Base-by-base conservation (phyloP, 164 flowering plant genomes). In the Chloranthus sessilifolius region DNA sequence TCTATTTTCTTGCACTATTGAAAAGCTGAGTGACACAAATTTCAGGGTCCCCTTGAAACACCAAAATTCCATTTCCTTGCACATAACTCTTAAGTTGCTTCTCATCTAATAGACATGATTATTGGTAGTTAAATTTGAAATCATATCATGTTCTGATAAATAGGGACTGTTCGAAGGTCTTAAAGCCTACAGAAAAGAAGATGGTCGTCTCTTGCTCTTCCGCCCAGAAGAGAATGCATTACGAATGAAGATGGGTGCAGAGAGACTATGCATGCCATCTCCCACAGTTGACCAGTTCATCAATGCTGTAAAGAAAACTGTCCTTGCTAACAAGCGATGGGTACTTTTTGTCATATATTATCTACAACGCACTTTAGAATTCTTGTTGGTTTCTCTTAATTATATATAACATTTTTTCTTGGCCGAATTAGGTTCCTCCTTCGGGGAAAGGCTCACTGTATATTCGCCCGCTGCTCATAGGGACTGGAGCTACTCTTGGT, bases 111-210 rank as follows among this genome's bases (percentile, higher is more conserved):
- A n/a, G n/a, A n/a, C n/a, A n/a, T n/a, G n/a, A n/a, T n/a, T n/a
- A n/a, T n/a, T n/a, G n/a, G n/a, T n/a, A n/a, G n/a, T n/a, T n/a
- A n/a, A n/a, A n/a, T n/a, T n/a, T n/a, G n/a, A n/a, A n/a, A n/a
- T n/a, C n/a, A n/a, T n/a, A n/a, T n/a, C n/a, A n/a, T n/a, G n/a
- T n/a, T n/a, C n/a, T 21, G 8, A 19, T 2, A 5, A 27, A 30
- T 64, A 88, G 95, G 99, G 85, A 20, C 14, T 86, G 14, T 81
- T 67, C 55, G 99, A 92, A 76, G 99, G 99, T 16, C 69, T 80
- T 21, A 92, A 92, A 71, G 95, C 96, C 8, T 72, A 70, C 49
- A 62, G 85, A 55, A 82, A 63, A 66, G 64, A 73, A 55, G 76
- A 81, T 54, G 95, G 88, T 1, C 41, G 69, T 0, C 8, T 88